Base-by-base conservation (phyloP, 345 rosid species). In the Dipteronia dyeriana region DNA sequence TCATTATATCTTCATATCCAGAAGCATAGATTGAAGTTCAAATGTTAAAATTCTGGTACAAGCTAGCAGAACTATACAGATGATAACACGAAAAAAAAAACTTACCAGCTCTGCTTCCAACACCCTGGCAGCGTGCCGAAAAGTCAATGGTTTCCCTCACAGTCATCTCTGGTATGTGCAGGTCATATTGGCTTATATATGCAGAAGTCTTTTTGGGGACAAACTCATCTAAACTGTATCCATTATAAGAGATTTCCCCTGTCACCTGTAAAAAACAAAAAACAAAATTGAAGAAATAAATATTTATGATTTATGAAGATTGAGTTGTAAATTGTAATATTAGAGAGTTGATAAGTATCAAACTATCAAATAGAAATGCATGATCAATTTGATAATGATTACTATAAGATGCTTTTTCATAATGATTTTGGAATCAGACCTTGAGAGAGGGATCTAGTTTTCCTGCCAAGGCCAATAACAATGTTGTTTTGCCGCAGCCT, bases 91-190 rank as follows among this genome's bases (percentile, higher is more conserved):
- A n/a, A 56, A n/a, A 56, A 56, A n/a, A n/a, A 56, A 17, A 11
- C 25, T 54, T 75, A 83, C 86, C 86, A 1, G 22, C 68, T 80
- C 89, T 85, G 82, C 59, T 83, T 76, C 93, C 93, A 43, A 79
- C 78, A 14, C 88, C 90, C 79, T 86, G 95, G 69, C 87, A 89
- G 67, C 85, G 84, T 1, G 90, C 89, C 5, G 95, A 88, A 78
- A 91, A 89, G 51, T 88, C 90, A 1, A 91, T 78, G 12, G 92
- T 87, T 79, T 91, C 97, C 78, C 92, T 87, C 34, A 90, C 91
- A 45, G 90, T 90, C 86, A 91, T 57, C 77, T 91, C 90, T 57
- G 87, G 87, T 34, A 86, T 81, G 69, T 90, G 97, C 22, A 86
- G 77, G 77, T 91, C 97, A 41, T 86, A 81, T 76, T 90, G 97